These are phyloP conservation scores for Calonectria naviculata DNA, from an alignment of 2,329 filamentous ascomycete genomes.

Conservation along the genomic window DNA sequence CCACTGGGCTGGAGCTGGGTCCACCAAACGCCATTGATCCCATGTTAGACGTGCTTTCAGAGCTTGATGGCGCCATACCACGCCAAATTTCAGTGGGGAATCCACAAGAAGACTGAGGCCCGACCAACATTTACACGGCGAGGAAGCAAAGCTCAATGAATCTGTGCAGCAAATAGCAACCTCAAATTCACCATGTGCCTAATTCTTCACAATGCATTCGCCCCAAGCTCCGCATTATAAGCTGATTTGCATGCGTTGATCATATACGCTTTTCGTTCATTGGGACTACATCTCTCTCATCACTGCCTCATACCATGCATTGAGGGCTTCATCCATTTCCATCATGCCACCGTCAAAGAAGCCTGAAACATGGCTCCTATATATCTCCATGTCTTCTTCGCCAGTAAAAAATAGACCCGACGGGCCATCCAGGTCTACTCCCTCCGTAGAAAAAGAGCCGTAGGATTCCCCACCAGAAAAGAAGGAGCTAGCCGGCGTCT, in stretches of 20 bases:
- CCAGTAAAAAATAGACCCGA: constrained; percentile 7
- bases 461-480: not conserved
- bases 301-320: constrained; percentile 11
- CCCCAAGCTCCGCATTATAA: no score
- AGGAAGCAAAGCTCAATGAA: no score
- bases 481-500: not conserved
- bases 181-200: no score
- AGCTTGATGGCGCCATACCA: not conserved
- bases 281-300: not conserved
- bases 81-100: not conserved
- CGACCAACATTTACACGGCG: no score
- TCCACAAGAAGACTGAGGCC: no score
- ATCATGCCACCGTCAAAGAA: constrained; percentile 20
- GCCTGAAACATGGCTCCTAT: constrained; percentile 20
- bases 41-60: not conserved
- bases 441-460: not conserved
- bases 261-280: not conserved
- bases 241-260: no score
- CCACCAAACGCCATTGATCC: not conserved
- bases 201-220: no score
- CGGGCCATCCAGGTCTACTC: not conserved
- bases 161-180: no score
- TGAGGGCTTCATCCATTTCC: constrained; percentile 19
- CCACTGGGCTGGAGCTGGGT: not conserved
- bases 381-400: constrained; percentile 16